Base-by-base conservation (phyloP, 2,329 filamentous ascomycete species). In the Bipolaris cookei region DNA sequence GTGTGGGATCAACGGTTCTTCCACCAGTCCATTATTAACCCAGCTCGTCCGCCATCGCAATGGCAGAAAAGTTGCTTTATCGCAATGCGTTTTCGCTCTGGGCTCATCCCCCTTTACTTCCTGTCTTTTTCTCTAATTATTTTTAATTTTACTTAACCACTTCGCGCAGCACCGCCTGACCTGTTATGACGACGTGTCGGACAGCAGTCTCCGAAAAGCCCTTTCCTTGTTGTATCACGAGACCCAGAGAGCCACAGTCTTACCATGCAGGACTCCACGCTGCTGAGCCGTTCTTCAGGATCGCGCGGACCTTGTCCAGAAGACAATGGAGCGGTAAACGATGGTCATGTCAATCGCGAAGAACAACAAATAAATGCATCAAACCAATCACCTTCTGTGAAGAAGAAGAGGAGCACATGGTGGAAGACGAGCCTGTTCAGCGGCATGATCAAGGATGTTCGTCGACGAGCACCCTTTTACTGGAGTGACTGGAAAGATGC, bases 401-500 rank as follows among this genome's bases (percentile, higher is more conserved):
- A 61, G 54, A 68, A 67, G 35, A 67, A 61, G 55, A 68, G 67
- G 32, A 57, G 56, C 42, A 58, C 61, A 6, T 94, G 91, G 91
- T 95, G 90, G 88, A 89, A 84, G 70, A 84, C 93, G 21, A 83
- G 83, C 47, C 80, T 90, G 47, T 94, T 94, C 75, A 86, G 86
- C 35, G 92, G 92, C 68, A 96, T 96, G 86, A 74, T 87, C 56
- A 88, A 90, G 70, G 92, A 96, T 77, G 70, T 96, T 32, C 86
- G 86, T 63, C 86, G 91, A 56, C 81, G 92, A 61, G 83, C 84
- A 6, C 92, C 92, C 1, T 96, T 84, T 73, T 96, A 95, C 72
- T 81, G 79, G 77, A 93, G 89, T 76, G 92, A 96, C 76, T 96
- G 90, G 90, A 81, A 74, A 16, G 92, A 96, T 79, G 92, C 92